Evolutionary conservation across 2,329 filamentous ascomycete species (phyloP).

Genomic region (Neonectria hederae): DNA sequence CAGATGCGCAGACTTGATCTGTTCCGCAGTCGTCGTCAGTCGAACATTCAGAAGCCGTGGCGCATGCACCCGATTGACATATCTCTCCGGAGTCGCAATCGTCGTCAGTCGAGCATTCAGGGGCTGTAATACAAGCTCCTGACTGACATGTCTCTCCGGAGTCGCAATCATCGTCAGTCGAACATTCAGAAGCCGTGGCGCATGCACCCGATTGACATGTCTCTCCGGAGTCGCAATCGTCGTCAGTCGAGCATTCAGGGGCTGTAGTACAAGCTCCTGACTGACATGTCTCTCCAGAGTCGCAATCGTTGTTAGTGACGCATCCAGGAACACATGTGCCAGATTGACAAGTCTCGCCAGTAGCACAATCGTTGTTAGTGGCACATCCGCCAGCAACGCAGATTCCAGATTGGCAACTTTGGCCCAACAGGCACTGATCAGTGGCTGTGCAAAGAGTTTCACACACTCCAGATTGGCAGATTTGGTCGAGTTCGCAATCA

Average conservation of each 20-base stretch:
- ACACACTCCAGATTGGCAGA: conserved; percentile 1
- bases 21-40: background rate
- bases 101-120: background rate
- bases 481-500: background rate
- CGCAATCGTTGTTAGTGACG: background rate
- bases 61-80: background rate
- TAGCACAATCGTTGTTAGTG: background rate
- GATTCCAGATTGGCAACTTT: background rate
- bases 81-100: background rate
- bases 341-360: background rate
- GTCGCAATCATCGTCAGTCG: background rate
- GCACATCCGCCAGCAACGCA: background rate
- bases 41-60: background rate
- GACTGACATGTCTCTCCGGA: background rate
- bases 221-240: background rate
- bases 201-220: background rate
- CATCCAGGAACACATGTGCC: background rate
- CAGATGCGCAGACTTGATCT: conserved; percentile 3
- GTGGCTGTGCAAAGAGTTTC: background rate
- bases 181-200: background rate
- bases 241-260: background rate
- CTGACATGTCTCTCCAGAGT: background rate
- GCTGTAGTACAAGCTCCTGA: conserved; percentile 5
- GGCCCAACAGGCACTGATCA: background rate
- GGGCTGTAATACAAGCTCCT: background rate